Conservation (phyloP, 139 green algal genomes). For the Mesostigma viride region DNA sequence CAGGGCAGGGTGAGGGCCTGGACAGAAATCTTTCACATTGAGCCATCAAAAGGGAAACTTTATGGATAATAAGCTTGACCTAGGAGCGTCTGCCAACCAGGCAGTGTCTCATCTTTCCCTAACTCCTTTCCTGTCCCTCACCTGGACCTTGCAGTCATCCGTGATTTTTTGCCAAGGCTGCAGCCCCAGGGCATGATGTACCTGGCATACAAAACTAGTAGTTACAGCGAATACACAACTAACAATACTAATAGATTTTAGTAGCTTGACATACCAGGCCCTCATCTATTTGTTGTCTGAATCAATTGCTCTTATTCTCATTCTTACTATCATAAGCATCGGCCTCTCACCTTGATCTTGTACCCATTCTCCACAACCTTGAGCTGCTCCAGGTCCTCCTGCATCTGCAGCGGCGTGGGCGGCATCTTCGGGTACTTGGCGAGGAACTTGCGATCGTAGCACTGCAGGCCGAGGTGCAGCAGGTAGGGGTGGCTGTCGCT, state of each 20-base stretch:
- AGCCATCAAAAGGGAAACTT: no score
- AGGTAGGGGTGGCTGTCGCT: conserved; percentile 40
- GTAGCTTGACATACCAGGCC: background rate
- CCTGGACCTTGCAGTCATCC: no score
- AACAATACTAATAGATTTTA: background rate
- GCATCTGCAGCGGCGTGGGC: conserved; percentile 46
- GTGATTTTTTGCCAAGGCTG: no score
- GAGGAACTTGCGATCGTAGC: conserved; percentile 51
- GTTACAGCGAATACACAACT: background rate
- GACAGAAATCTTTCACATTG: no score
- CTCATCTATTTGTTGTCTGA: background rate
- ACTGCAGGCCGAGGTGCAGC: conserved; percentile 52
- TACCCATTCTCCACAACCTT: conserved; percentile 64
- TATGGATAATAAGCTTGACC: no score
- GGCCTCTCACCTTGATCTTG: conserved; percentile 47
- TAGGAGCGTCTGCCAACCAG: no score
- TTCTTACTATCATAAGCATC: background rate
- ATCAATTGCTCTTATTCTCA: background rate
- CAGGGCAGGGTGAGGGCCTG: no score
- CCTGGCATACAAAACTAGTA: no score
- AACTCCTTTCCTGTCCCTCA: no score
- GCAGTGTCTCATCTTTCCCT: no score
- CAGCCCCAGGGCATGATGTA: no score
- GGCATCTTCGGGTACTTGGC: conserved; percentile 39
- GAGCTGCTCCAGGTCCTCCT: conserved; percentile 66